Conservation (phyloP, 2,329 filamentous ascomycete species). For the Calonectria fujianensis region DNA sequence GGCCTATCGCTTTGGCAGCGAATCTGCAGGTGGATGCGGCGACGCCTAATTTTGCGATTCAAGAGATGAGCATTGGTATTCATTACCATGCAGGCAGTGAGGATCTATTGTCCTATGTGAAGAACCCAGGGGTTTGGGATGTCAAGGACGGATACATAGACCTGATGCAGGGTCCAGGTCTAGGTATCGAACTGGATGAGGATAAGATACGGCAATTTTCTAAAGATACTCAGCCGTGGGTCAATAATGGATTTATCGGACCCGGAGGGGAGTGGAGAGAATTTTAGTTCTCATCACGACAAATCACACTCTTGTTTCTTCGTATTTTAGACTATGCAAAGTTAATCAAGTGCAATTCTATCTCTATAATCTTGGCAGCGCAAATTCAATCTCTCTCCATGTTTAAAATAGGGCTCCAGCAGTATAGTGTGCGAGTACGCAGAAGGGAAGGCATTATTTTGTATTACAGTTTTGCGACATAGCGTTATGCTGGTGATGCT, state of each 20-base stretch:
- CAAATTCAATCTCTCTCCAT: too few relatives aligned
- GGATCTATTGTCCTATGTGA: slow-evolving; percentile 80
- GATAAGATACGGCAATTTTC: slow-evolving; percentile 77
- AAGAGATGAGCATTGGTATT: slow-evolving; percentile 87
- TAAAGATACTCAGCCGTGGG: slow-evolving; percentile 77
- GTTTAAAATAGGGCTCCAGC: too few relatives aligned
- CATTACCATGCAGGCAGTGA: slow-evolving; percentile 83
- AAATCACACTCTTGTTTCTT: too few relatives aligned
- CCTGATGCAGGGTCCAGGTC: slow-evolving; percentile 74
- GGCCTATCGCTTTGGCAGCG: slow-evolving; percentile 83
- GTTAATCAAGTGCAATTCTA: too few relatives aligned
- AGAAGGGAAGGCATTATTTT: background rate
- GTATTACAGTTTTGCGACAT: background rate
- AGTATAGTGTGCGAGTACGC: too few relatives aligned
- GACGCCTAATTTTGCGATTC: slow-evolving; percentile 81
- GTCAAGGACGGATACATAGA: slow-evolving; percentile 81
- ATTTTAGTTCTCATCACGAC: background rate
- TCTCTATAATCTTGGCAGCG: too few relatives aligned
- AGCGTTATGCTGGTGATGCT: background rate
- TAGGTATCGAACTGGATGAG: slow-evolving; percentile 84
- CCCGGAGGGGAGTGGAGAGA: slow-evolving; percentile 41
- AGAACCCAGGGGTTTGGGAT: slow-evolving; percentile 78
- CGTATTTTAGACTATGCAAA: too few relatives aligned
- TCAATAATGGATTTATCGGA: slow-evolving; percentile 50
- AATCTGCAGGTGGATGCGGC: slow-evolving; percentile 79